Evolutionary conservation across 2,329 filamentous ascomycete genomes (phyloP).

Genomic region (Graphilbum sp.): DNA sequence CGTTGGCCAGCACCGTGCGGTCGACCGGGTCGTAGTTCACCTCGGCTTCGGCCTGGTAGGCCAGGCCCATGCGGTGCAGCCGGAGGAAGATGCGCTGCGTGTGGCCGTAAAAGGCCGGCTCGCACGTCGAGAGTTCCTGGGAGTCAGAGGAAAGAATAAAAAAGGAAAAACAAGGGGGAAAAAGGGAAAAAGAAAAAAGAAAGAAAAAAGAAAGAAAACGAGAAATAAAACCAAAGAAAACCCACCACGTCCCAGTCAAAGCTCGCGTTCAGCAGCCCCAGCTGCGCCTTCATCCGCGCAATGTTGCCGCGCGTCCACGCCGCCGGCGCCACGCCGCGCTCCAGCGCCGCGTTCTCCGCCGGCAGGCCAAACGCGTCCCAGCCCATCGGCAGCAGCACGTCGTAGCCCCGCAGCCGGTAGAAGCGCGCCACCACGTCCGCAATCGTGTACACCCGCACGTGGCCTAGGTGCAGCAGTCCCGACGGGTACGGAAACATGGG

Average conservation of each 20-base stretch:
- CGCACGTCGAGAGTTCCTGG: slow-evolving; percentile 71
- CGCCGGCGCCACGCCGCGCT: slow-evolving; percentile 60
- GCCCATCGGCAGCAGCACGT: slow-evolving; percentile 77
- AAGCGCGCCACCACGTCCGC: slow-evolving; percentile 72
- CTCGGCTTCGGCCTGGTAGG: slow-evolving; percentile 66
- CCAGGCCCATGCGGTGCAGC: slow-evolving; percentile 56
- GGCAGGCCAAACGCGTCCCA: slow-evolving; percentile 90
- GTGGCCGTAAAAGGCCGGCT: slow-evolving; percentile 75
- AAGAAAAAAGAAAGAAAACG: not conserved
- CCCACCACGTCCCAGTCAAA: slow-evolving; percentile 74
- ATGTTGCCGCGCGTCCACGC: slow-evolving; percentile 73
- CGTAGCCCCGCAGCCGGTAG: slow-evolving; percentile 53
- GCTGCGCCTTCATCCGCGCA: slow-evolving; percentile 66
- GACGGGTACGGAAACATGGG: slow-evolving; percentile 94
- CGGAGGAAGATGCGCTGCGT: slow-evolving; percentile 75
- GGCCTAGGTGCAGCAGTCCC: slow-evolving; percentile 70
- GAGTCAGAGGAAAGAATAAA: not conserved
- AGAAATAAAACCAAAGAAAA: not conserved
- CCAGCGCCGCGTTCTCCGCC: slow-evolving; percentile 81
- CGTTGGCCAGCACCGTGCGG: slow-evolving; percentile 78
- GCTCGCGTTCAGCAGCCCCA: slow-evolving; percentile 60
- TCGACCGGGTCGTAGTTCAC: slow-evolving; percentile 89
- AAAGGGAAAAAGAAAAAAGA: not conserved
- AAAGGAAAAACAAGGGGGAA: not conserved
- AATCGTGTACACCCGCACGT: slow-evolving; percentile 79